Evolutionary conservation across 768 basidiomycete genomes (phyloP), one percentile per base, ranked within the genome.

Genomic region (Auricularia sp.): DNA sequence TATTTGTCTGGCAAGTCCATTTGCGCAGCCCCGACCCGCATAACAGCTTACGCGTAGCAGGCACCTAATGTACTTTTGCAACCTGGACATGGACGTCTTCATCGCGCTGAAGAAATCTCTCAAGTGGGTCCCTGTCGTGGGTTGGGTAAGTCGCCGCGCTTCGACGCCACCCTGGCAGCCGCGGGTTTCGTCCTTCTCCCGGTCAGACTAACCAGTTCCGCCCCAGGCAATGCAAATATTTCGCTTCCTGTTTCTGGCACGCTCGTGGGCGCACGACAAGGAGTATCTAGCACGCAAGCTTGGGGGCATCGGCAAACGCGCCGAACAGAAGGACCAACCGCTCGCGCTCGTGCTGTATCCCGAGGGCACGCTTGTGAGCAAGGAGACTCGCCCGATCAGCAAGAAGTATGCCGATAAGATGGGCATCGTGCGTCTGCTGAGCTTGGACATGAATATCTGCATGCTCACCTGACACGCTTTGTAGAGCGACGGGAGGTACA

Each of bases 71-170:
- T 92, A 92, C 71, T 89, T 88, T 71, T 81, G 85, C 69, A 78
- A 78, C 51, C 82, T 86, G 1, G 85, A 89, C 72, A 80, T 80
- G 66, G 83, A 92, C 67, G 82, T 98, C 39, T 88, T 86, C 74
- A 99, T 99, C 71, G 88, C 96, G 18, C 78, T 98, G 65, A 99
- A 98, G 82, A 91, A 89, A 73, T 90, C 87, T 69, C 79, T 98
- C 66, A 90, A 90, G 70, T 88, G 85, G 81, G 73, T 96, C 2
- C 96, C 96, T 18, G 73, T 99, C 59, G 73, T 94, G 34, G 96
- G 96, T 14, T 93, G 92, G 88, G 94, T 94, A 75, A 64, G 82
- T 71, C 62, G 11, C 62, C 47, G 21, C 3, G 47, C 47, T 51
- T 51, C 39, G 47, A 51, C 47, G 47, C 47, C 47, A 51, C 47